Evolutionary conservation across 768 basidiomycete species (phyloP).

Genomic region (Boletus reticuloceps): DNA sequence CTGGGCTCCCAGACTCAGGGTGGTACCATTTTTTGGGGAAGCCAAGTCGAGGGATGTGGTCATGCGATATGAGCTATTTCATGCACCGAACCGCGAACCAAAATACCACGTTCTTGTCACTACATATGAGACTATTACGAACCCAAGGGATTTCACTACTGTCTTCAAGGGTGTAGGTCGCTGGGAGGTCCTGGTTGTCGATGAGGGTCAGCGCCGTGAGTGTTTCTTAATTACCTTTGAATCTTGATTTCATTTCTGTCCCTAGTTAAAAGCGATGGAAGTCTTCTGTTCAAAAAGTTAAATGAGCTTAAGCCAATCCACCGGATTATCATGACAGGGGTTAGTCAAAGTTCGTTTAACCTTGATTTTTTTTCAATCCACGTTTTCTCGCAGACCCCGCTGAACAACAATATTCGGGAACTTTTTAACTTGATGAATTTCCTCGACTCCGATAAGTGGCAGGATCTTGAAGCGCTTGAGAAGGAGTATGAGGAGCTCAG

Average conservation of each 20-base stretch:
- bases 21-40: conserved; percentile 86
- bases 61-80: conserved; percentile 77
- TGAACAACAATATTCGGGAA: conserved; percentile 97
- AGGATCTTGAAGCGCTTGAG: conserved; percentile 70
- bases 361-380: neutral
- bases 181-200: conserved; percentile 93
- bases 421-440: conserved; percentile 98
- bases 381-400: conserved; percentile 59
- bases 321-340: conserved; percentile 87
- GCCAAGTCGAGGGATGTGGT: conserved; percentile 77
- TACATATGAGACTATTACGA: conserved; percentile 85
- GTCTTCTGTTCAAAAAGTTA: conserved; percentile 76
- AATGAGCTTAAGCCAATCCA: conserved; percentile 77
- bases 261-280: conserved; percentile 80
- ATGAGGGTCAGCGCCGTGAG: conserved; percentile 90
- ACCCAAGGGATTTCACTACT: conserved; percentile 60
- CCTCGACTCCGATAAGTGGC: conserved; percentile 76
- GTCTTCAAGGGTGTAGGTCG: conserved; percentile 82
- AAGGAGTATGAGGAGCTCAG: conserved; percentile 73
- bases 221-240: conserved; percentile 14
- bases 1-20: conserved; percentile 62
- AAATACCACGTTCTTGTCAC: conserved; percentile 91
- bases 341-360: conserved; percentile 31
- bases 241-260: conserved; percentile 6
- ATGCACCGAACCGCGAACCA: conserved; percentile 49